Percentiles rank a stretch among this genome's conserved stretches.
phyloP scores from a whole-genome alignment of 495 filamentous ascomycete genomes.

The Lasiosphaeriaceae sp. region DNA sequence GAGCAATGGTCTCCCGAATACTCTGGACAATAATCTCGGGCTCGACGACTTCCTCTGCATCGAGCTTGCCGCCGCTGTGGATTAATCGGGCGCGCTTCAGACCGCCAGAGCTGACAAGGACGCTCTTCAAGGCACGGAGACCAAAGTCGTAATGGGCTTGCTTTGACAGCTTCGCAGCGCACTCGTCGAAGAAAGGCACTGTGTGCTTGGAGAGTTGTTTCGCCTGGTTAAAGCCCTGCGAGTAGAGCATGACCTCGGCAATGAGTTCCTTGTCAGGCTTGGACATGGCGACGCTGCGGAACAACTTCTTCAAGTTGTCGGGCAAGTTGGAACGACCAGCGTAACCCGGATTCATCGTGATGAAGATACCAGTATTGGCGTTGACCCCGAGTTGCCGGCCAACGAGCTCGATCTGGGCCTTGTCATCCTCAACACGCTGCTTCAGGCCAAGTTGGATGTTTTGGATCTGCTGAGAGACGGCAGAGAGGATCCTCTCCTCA shows the following conservation, averaged over 20 bases:
- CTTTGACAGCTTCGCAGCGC: conserved; percentile 74
- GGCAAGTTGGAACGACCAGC: conserved; percentile 95
- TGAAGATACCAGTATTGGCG: conserved; percentile 94
- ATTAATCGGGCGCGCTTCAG: conserved; percentile 82
- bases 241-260: conserved; percentile 99
- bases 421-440: conserved; percentile 69
- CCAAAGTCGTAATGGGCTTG: conserved; percentile 99
- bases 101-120: conserved; percentile 93
- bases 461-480: conserved; percentile 97
- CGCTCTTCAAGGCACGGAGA: conserved; percentile 94
- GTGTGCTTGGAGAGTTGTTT: conserved; percentile 89
- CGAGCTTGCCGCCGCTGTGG: conserved; percentile 48
- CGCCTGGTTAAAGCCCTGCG: conserved; percentile 94
- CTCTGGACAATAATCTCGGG: conserved; percentile 99
- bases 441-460: conserved; percentile 96
- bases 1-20: conserved; percentile 95
- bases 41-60: conserved; percentile 73
- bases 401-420: conserved; percentile 86
- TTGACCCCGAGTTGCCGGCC: conserved; percentile 85
- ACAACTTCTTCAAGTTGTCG: conserved; percentile 98
- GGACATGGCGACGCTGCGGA: conserved; percentile 98
- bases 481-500: conserved; percentile 93
- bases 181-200: conserved; percentile 96
- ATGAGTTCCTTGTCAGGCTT: conserved; percentile 99
- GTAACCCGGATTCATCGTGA: conserved; percentile 99